These are phyloP conservation scores for Fusarium solani-melongenae DNA, from an alignment of 2,329 filamentous ascomycete genomes.

Conservation along the genomic window DNA sequence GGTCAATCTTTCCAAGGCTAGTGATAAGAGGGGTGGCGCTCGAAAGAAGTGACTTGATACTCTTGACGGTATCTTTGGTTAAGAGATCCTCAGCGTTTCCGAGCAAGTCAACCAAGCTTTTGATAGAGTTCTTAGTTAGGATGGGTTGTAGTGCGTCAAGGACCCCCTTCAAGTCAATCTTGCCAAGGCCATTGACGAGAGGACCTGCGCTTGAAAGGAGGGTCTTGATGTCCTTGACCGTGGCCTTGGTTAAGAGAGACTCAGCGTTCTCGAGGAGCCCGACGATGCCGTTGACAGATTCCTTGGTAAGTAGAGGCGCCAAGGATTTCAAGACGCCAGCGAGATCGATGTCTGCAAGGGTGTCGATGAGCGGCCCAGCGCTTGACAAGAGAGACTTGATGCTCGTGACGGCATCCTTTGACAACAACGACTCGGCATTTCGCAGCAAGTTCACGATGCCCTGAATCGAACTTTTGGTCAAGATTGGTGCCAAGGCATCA, in stretches of 20 bases:
- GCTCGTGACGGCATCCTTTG: conserved; percentile 33
- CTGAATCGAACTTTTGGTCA: conserved; percentile 47
- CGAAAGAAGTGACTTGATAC: background rate
- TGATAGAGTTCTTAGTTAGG: conserved; percentile 46
- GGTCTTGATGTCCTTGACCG: conserved; percentile 38
- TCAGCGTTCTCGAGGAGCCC: conserved; percentile 39
- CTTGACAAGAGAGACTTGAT: conserved; percentile 32
- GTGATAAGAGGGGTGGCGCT: background rate
- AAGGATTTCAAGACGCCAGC: conserved; percentile 44
- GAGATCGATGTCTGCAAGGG: conserved; percentile 49
- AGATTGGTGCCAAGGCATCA: conserved; percentile 47
- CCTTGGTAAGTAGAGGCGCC: conserved; percentile 41
- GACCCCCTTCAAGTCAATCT: conserved; percentile 48
- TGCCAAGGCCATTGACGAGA: conserved; percentile 47
- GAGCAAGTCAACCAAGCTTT: conserved; percentile 45
- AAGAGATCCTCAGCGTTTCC: conserved; percentile 41
- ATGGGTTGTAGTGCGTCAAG: conserved; percentile 49
- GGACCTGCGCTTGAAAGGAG: conserved; percentile 45
- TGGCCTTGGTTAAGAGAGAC: conserved; percentile 31
- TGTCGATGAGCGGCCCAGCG: conserved; percentile 38
- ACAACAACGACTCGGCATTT: conserved; percentile 46
- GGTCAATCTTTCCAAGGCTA: conserved; percentile 43
- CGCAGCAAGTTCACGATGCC: conserved; percentile 46
- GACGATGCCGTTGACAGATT: conserved; percentile 41
- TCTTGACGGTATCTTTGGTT: background rate